Evolutionary conservation across 2,329 filamentous ascomycete species (phyloP).

Genomic region (Rugonectria rugulosa): DNA sequence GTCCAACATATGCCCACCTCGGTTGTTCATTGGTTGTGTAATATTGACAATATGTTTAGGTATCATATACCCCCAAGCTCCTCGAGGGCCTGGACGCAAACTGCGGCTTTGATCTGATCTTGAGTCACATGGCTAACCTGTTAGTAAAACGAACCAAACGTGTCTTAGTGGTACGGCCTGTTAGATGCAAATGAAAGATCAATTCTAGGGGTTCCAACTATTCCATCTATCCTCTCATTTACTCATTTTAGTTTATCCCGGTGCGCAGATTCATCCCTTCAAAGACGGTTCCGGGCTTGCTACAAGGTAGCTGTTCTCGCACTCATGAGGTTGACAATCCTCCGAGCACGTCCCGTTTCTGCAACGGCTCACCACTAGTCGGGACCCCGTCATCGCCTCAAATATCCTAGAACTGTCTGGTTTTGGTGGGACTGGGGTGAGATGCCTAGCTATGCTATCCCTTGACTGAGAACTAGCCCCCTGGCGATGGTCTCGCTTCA

Average conservation of each 20-base stretch:
- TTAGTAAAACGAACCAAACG: not conserved
- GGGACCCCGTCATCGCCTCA: conserved; percentile 35
- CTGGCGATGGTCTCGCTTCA: not conserved
- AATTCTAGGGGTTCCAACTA: not conserved
- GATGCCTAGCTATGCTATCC: conserved; percentile 31
- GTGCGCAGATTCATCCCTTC: not conserved
- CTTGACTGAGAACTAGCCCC: conserved; percentile 22
- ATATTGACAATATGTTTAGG: too few species aligned
- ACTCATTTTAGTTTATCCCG: not conserved
- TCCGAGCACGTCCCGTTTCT: conserved; percentile 41
- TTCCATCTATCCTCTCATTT: not conserved
- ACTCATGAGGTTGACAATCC: conserved; percentile 43
- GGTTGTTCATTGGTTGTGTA: too few species aligned
- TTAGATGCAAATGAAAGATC: not conserved
- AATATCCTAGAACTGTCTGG: conserved; percentile 32
- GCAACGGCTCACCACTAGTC: conserved; percentile 12
- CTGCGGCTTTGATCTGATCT: not conserved
- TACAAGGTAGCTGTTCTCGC: conserved; percentile 36
- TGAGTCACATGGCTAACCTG: not conserved
- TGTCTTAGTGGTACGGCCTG: too few species aligned
- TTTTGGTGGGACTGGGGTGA: conserved; percentile 25
- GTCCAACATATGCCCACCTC: too few species aligned
- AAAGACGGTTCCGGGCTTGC: conserved; percentile 19
- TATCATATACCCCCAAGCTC: too few species aligned
- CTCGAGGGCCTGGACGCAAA: too few species aligned